Conservation (phyloP, 352 stramenopile species). For the Globisporangium iwayamae region DNA sequence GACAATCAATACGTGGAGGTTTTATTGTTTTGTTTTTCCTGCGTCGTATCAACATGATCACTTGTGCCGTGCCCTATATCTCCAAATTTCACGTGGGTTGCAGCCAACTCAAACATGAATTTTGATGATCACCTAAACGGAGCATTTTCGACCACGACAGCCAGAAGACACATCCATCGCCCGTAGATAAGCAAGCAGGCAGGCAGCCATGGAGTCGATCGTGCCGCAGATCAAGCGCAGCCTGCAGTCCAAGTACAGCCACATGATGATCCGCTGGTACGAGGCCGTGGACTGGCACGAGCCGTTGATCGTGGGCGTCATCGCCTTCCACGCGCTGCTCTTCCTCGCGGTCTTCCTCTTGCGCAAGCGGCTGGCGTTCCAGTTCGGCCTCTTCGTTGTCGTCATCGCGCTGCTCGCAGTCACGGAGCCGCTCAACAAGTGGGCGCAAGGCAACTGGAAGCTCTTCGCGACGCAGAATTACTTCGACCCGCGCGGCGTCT, state of each 20-base stretch:
- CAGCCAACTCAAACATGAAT: too few relatives aligned
- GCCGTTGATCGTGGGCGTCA: conserved; percentile 57
- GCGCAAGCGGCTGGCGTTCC: conserved; percentile 47
- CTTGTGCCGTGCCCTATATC: too few relatives aligned
- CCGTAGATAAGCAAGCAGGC: background rate
- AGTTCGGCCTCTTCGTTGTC: conserved; percentile 63
- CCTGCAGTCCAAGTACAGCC: conserved; percentile 65
- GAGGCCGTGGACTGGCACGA: conserved; percentile 80
- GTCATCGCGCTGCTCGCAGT: conserved; percentile 54
- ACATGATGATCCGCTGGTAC: conserved; percentile 80
- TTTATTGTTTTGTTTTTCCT: too few relatives aligned
- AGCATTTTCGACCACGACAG: too few relatives aligned
- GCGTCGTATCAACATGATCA: too few relatives aligned
- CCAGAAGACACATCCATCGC: background rate
- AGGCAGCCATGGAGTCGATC: conserved; percentile 48
- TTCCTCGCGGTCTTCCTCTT: conserved; percentile 48
- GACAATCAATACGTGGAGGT: too few relatives aligned
- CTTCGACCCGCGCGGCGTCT: conserved; percentile 76
- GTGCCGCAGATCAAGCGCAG: conserved; percentile 63
- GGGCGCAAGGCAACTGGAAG: conserved; percentile 54
- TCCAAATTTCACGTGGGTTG: too few relatives aligned
- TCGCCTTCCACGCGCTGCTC: conserved; percentile 55
- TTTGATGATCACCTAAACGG: too few relatives aligned
- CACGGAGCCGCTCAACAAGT: conserved; percentile 67
- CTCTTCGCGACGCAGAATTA: conserved; percentile 76